Percentiles rank a stretch among this genome's conserved stretches.
Conservation (phyloP, 305 asterid genomes). For the Galium porrigens region DNA sequence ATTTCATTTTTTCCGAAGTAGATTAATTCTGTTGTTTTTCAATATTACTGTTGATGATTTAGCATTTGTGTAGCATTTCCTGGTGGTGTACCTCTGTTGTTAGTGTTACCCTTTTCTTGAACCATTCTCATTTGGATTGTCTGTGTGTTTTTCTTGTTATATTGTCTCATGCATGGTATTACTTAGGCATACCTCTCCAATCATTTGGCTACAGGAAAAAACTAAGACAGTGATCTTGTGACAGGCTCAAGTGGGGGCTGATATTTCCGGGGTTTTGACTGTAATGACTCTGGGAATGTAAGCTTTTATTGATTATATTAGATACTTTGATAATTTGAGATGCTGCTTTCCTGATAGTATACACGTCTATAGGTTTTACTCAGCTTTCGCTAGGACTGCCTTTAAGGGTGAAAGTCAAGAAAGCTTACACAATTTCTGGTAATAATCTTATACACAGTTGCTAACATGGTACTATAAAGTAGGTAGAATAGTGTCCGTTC, state of each 20-base stretch:
- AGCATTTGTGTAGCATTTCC: too few relatives aligned
- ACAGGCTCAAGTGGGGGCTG: constrained; percentile 81
- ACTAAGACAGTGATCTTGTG: constrained; percentile 24
- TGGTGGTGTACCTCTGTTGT: too few relatives aligned
- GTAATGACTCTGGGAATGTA: constrained; percentile 98
- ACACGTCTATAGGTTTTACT: constrained; percentile 58
- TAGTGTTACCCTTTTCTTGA: too few relatives aligned
- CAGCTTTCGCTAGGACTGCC: constrained; percentile 89
- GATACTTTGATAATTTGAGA: constrained; percentile 17
- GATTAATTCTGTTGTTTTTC: background rate
- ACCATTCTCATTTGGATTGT: background rate
- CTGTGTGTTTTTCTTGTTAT: background rate
- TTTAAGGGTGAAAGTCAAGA: constrained; percentile 90
- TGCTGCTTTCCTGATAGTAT: constrained; percentile 24
- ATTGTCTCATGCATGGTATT: background rate
- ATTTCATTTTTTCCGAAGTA: background rate
- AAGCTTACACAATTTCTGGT: constrained; percentile 94
- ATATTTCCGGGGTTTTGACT: constrained; percentile 76
- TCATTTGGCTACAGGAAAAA: constrained; percentile 10
- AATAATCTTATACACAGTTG: constrained; percentile 6
- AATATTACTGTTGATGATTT: background rate
- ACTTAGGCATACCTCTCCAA: background rate
- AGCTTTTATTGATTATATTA: constrained; percentile 23
- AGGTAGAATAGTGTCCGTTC: background rate
- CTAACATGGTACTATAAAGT: background rate